Conservation (phyloP, 345 rosid species). For the Fremontodendron californicum region DNA sequence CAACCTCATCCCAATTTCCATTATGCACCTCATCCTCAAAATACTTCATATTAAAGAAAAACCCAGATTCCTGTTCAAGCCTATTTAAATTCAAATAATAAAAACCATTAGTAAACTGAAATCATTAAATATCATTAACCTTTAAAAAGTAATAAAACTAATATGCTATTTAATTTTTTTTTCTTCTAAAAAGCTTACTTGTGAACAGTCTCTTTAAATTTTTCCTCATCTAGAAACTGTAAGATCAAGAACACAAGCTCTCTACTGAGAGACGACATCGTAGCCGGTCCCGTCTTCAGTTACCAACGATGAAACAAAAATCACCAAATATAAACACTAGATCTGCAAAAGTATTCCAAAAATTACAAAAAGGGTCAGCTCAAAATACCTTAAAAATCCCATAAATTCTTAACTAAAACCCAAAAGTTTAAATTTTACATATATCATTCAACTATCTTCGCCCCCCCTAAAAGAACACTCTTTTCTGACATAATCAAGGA, state of each 20-base stretch:
- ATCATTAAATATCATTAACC: neutral
- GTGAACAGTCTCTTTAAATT: slow-evolving; percentile 98
- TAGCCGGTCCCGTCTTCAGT: slow-evolving; percentile 31
- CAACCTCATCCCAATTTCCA: slow-evolving; percentile 99
- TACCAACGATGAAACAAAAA: slow-evolving; percentile 23
- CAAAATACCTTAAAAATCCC: slow-evolving; percentile 9
- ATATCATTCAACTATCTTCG: slow-evolving; percentile 39
- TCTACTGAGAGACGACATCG: slow-evolving; percentile 94
- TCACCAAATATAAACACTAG: slow-evolving; percentile 40
- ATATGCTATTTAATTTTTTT: neutral
- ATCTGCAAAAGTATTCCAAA: slow-evolving; percentile 42
- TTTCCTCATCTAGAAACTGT: slow-evolving; percentile 99
- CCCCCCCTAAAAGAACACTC: slow-evolving; percentile 13
- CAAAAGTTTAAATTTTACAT: slow-evolving; percentile 8
- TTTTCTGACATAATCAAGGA: slow-evolving; percentile 16
- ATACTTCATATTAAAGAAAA: slow-evolving; percentile 98
- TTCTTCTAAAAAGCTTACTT: slow-evolving; percentile 59
- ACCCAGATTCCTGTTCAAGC: slow-evolving; percentile 99
- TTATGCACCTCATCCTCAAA: slow-evolving; percentile 97
- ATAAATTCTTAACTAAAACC: neutral
- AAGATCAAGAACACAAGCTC: slow-evolving; percentile 98
- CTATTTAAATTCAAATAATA: slow-evolving; percentile 33
- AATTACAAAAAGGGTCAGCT: slow-evolving; percentile 26
- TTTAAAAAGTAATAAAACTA: neutral
- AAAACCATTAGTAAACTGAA: slow-evolving; percentile 21